A percentile compares a stretch with the other conserved stretches of the same genome.
Conservation (phyloP, 2,329 filamentous ascomycete species). For the Arthroderma uncinatum region DNA sequence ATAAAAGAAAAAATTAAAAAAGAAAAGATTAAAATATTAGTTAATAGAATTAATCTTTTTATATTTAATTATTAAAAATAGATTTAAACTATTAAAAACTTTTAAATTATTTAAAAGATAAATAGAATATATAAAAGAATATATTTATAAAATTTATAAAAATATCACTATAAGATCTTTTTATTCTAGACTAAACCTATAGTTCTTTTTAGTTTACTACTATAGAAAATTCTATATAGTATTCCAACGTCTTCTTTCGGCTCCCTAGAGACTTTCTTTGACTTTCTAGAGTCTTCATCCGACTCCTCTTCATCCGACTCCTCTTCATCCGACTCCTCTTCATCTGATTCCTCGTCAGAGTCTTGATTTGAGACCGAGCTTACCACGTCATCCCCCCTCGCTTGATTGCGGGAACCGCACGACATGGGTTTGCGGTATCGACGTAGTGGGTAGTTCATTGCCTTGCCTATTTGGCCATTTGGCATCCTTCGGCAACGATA, state of each 20-base stretch:
- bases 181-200: not conserved
- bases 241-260: no score
- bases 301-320: no score
- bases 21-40: no score
- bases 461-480: not conserved
- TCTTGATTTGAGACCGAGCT: not conserved
- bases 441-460: not conserved
- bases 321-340: no score
- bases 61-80: no score
- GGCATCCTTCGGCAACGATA: constrained; percentile 5
- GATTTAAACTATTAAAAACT: no score
- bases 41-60: no score
- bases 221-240: not conserved
- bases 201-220: not conserved
- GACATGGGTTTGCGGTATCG: not conserved
- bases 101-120: not conserved
- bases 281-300: no score
- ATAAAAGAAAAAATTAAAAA: no score
- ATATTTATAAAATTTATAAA: no score
- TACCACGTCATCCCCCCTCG: not conserved
- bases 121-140: no score
- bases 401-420: not conserved
- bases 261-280: no score
- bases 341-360: not conserved
- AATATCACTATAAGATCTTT: not conserved